Base-by-base conservation (phyloP, 352 stramenopile species). In the Globisporangium acanthophoron region DNA sequence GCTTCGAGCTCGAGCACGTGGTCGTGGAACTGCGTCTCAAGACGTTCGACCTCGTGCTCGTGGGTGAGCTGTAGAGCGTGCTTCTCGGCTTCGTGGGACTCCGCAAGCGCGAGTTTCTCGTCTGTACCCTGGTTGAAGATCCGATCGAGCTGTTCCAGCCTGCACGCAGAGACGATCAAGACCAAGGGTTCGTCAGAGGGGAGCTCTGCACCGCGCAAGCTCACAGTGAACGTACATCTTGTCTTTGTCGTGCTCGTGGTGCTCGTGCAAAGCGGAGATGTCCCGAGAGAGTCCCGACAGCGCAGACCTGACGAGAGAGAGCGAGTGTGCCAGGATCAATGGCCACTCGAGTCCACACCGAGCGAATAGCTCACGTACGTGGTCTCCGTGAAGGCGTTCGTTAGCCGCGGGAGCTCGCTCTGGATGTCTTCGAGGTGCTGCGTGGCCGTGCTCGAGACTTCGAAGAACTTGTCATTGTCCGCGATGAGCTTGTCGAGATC, bases 401-500 rank as follows among this genome's bases (percentile, higher is more conserved):
- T 51, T 37, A 86, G 59, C 18, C 46, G 61, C 0, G 80, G 80
- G 5, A 90, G 51, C 5, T 85, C 74, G 31, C 56, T 65, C n/a
- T 85, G 69, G 12, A 90, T 64, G 16, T 60, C 39, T 0, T 88
- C 78, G 18, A 87, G 18, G 49, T 90, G 78, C 45, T 85, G 72
- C 16, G 48, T 65, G 27, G 80, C 78, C 3, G 76, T 78, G 5
- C 43, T 56, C 1, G 76, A 63, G 51, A 90, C 84, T 56, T 88
- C 78, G 6, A 90, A 50, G 49, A 88, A 88, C 54, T 84, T 88
- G 52, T 74, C 64, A 37, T 77, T 79, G 31, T 73, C 71, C 1
- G 70, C 54, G 16, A 57, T 45, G 5, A 90, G 66, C 13, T 62
- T 54, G 16, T 80, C 60, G 47, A 88, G 61, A 39, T 91, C 73